phyloP scores from a whole-genome alignment of 2,329 filamentous ascomycete species.

The Penicillium nordicum region DNA sequence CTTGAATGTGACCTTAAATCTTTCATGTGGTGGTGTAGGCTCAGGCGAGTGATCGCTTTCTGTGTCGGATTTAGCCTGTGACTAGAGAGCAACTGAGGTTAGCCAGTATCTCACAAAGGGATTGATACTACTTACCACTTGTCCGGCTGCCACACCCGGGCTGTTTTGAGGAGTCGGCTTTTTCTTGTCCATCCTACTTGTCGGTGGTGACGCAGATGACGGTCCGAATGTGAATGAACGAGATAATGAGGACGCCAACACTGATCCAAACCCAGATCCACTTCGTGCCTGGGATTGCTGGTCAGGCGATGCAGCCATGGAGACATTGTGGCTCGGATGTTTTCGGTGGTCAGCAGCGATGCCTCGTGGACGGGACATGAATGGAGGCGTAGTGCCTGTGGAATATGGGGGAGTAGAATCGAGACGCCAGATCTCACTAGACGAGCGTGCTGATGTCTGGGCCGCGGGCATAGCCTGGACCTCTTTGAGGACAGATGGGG shows the following conservation, averaged over 20 bases:
- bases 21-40: constrained; percentile 27
- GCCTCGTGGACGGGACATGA: constrained; percentile 40
- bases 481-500: constrained; percentile 35
- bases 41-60: constrained; percentile 35
- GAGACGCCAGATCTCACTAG: constrained; percentile 49
- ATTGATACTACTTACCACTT: constrained; percentile 30
- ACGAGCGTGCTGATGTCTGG: constrained; percentile 51
- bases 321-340: constrained; percentile 39
- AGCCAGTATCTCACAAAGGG: constrained; percentile 26
- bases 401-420: constrained; percentile 52
- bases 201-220: constrained; percentile 44
- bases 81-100: constrained; percentile 27
- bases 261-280: constrained; percentile 41
- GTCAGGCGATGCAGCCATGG: constrained; percentile 44
- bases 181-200: constrained; percentile 34
- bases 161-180: constrained; percentile 38
- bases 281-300: constrained; percentile 38
- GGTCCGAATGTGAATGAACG: constrained; percentile 45
- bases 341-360: constrained; percentile 43
- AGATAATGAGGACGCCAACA: constrained; percentile 45
- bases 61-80: constrained; percentile 38
- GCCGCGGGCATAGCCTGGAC: constrained; percentile 27
- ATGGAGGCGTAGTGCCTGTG: constrained; percentile 52
- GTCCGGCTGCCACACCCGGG: constrained; percentile 26
- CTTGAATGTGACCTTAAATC: constrained; percentile 51